phyloP scores from a whole-genome alignment of 768 basidiomycete genomes.

The Suillus alpinus region DNA sequence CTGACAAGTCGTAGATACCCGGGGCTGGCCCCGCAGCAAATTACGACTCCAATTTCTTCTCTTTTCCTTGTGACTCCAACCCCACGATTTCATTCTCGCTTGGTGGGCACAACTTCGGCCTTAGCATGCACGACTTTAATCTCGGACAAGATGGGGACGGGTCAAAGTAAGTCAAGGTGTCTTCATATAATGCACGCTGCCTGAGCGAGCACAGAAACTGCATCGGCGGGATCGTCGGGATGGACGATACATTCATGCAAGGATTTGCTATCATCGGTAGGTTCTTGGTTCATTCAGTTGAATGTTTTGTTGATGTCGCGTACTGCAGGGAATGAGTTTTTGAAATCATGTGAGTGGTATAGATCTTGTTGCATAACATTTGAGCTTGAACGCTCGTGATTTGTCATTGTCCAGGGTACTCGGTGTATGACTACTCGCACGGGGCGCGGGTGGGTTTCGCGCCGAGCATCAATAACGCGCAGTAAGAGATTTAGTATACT shows the following conservation, averaged over 20 bases:
- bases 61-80: slow-evolving; percentile 47
- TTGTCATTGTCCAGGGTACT: slow-evolving; percentile 45
- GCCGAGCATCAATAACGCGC: slow-evolving; percentile 47
- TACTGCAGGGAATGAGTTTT: slow-evolving; percentile 50
- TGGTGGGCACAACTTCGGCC: slow-evolving; percentile 36
- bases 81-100: slow-evolving; percentile 44
- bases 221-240: slow-evolving; percentile 51
- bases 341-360: slow-evolving; percentile 60
- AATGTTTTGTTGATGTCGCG: slow-evolving; percentile 17
- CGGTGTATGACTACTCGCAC: slow-evolving; percentile 57
- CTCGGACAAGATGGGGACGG: slow-evolving; percentile 40
- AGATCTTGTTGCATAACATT: neutral
- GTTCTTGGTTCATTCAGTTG: slow-evolving; percentile 10
- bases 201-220: slow-evolving; percentile 41
- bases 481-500: neutral
- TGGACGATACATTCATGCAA: slow-evolving; percentile 43
- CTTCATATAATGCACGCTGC: neutral
- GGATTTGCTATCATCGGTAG: slow-evolving; percentile 60
- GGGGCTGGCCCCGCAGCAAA: slow-evolving; percentile 38
- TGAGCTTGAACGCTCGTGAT: slow-evolving; percentile 3
- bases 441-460: slow-evolving; percentile 56
- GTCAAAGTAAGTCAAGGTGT: slow-evolving; percentile 25
- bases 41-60: slow-evolving; percentile 50
- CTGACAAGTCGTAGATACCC: slow-evolving; percentile 41
- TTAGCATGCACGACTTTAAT: slow-evolving; percentile 54